Base-by-base conservation (phyloP, 2,329 filamentous ascomycete genomes). In the Arthrobotrys megalospora region DNA sequence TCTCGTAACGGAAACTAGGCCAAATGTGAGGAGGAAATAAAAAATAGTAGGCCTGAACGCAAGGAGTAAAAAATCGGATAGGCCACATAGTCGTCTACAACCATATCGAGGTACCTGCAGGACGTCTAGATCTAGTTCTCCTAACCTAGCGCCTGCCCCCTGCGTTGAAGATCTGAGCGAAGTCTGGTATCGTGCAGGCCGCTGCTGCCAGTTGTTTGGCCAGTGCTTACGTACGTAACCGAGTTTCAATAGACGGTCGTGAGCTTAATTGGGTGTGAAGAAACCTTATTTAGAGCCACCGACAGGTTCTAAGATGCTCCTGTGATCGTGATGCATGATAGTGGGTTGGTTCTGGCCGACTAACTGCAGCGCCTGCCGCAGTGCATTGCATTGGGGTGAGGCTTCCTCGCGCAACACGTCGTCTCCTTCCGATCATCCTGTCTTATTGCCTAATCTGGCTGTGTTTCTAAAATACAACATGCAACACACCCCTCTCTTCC, bases 211-310 rank as follows among this genome's bases (percentile, higher is more conserved):
- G 19, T n/a, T 48, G 45, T 36, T 55, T 36, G 50, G 28, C 32
- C 50, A 36, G 41, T 64, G 60, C 60, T 64, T 34, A 64, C 43
- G 60, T 24, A 48, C 24, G 43, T 48, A 64, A 48, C 60, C 60
- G 41, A 47, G 60, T 64, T 64, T 64, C 60, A 64, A 28, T 36
- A 47, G 43, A 48, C 41, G 60, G 60, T 21, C 6, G 24, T 38
- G 32, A n/a, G 34, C 36, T 55, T 11, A 34, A 34, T 64, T 48
- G 14, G 60, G 43, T 32, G 24, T 24, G 24, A 48, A 48, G 1
- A 24, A 48, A 34, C 60, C 19, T 45, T 47, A 58, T 63, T 28
- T 28, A 47, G 36, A 63, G 34, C 3, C 16, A 43, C 16, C 55
- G n/a, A 14, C 45, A n/a, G 16, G 14, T 28, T 11, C 21, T n/a